Conservation (phyloP, 768 basidiomycete species). For the Stropharia rugosoannulata region DNA sequence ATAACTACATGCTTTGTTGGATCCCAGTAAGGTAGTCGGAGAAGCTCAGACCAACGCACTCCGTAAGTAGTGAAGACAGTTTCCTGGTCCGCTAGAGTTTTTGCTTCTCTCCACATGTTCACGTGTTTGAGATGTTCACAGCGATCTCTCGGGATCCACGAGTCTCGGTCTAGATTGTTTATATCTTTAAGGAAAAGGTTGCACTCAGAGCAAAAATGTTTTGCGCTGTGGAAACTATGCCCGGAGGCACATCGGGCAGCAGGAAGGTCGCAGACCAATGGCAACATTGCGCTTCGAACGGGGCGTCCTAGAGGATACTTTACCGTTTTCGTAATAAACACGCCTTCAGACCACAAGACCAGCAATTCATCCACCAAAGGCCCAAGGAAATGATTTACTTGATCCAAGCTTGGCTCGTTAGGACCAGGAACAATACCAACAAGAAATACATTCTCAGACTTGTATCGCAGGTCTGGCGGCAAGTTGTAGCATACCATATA, state of each 20-base stretch:
- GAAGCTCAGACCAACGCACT: slow-evolving; percentile 10
- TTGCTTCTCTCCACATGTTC: not conserved
- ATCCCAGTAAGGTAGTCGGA: slow-evolving; percentile 15
- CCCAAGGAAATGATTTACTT: slow-evolving; percentile 34
- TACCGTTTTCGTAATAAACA: slow-evolving; percentile 22
- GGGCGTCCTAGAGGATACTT: slow-evolving; percentile 18
- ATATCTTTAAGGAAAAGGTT: not conserved
- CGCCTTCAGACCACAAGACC: slow-evolving; percentile 26
- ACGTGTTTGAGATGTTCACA: not conserved
- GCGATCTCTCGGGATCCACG: slow-evolving; percentile 1
- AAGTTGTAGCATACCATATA: slow-evolving; percentile 32
- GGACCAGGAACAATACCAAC: slow-evolving; percentile 23
- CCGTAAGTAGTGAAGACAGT: slow-evolving; percentile 1
- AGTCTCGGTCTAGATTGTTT: not conserved
- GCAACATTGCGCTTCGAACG: slow-evolving; percentile 25
- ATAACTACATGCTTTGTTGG: slow-evolving; percentile 6
- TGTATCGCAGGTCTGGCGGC: slow-evolving; percentile 23
- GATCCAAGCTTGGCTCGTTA: slow-evolving; percentile 22
- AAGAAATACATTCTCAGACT: slow-evolving; percentile 34
- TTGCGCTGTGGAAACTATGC: slow-evolving; percentile 12
- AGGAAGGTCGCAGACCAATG: slow-evolving; percentile 33
- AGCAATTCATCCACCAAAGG: slow-evolving; percentile 36
- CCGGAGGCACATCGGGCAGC: slow-evolving; percentile 28
- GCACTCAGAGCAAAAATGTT: slow-evolving; percentile 12
- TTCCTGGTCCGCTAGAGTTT: not conserved